These are phyloP conservation scores for Orbilia ellipsospora DNA, from an alignment of 2,329 filamentous ascomycete genomes.

Conservation along the genomic window DNA sequence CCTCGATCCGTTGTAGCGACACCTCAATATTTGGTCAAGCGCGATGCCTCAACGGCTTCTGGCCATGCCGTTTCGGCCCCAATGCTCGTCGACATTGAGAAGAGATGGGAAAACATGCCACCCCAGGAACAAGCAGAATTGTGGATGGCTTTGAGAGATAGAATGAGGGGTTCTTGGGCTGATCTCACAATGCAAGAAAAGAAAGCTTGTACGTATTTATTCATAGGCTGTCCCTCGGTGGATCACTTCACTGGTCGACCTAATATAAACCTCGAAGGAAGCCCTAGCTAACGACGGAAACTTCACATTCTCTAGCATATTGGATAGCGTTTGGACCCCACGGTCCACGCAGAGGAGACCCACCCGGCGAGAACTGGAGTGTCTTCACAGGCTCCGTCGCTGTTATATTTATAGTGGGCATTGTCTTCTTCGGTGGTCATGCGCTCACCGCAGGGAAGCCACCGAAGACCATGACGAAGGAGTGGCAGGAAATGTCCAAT, in stretches of 20 bases:
- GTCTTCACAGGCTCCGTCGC: constrained; percentile 78
- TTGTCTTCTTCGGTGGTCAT: constrained; percentile 74
- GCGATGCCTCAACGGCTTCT: constrained; percentile 44
- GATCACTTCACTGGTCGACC: neutral
- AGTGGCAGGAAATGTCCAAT: constrained; percentile 95
- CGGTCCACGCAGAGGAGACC: constrained; percentile 84
- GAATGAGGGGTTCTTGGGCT: constrained; percentile 98
- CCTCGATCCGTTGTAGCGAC: constrained; percentile 35
- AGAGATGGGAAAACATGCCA: constrained; percentile 98
- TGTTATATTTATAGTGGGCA: constrained; percentile 74
- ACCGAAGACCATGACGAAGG: constrained; percentile 91
- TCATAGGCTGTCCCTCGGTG: neutral
- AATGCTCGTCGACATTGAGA: constrained; percentile 97
- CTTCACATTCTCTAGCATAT: constrained; percentile 75
- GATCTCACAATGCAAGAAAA: constrained; percentile 97
- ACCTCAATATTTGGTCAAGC: constrained; percentile 67
- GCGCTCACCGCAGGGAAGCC: constrained; percentile 77
- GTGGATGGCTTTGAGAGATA: constrained; percentile 97
- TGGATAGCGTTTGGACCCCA: constrained; percentile 98
- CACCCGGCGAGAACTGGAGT: constrained; percentile 85
- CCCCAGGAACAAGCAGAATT: constrained; percentile 99
- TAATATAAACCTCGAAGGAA: neutral
- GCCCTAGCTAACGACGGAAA: neutral
- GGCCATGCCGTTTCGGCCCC: constrained; percentile 96
- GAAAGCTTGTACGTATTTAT: constrained; percentile 86